Conservation (phyloP, 352 stramenopile species). For the Pythium chondricola region DNA sequence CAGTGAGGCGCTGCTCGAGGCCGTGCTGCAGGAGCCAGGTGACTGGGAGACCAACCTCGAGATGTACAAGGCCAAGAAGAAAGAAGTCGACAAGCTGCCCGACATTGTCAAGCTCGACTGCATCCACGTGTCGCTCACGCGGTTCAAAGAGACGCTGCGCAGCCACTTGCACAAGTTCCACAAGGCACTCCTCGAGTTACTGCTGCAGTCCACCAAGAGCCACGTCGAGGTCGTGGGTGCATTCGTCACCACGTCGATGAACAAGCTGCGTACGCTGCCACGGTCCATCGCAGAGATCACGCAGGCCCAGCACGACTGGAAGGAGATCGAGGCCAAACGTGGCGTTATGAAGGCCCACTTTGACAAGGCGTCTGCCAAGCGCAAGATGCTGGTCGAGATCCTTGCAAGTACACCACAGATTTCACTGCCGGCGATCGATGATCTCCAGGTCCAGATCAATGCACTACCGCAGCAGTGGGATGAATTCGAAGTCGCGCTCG, state of each 20-base stretch:
- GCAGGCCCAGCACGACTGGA: conserved; percentile 87
- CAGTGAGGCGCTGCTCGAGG: conserved; percentile 69
- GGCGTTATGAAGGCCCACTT: conserved; percentile 49
- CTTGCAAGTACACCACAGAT: too few species aligned
- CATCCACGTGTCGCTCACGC: conserved; percentile 75
- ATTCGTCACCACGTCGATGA: conserved; percentile 86
- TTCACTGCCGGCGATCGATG: neutral
- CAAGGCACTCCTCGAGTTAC: conserved; percentile 77
- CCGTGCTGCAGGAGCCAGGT: conserved; percentile 45
- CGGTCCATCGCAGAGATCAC: conserved; percentile 92
- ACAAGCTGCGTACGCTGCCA: conserved; percentile 82
- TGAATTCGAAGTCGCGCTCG: conserved; percentile 91
- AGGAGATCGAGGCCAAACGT: conserved; percentile 75
- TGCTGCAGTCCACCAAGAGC: conserved; percentile 75
- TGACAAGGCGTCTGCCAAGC: conserved; percentile 80
- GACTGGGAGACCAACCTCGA: conserved; percentile 92
- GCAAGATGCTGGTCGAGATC: conserved; percentile 62
- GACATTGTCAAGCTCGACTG: conserved; percentile 91
- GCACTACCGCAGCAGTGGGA: conserved; percentile 88
- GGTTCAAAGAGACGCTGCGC: conserved; percentile 87
- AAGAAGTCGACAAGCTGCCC: conserved; percentile 90
- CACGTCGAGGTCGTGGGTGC: conserved; percentile 83
- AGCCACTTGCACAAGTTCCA: conserved; percentile 83
- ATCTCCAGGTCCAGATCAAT: conserved; percentile 27
- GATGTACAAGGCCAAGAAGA: conserved; percentile 81